Evolutionary conservation across 176 grass and related monocot genomes (phyloP).

Genomic region (Saccharum officinarum): DNA sequence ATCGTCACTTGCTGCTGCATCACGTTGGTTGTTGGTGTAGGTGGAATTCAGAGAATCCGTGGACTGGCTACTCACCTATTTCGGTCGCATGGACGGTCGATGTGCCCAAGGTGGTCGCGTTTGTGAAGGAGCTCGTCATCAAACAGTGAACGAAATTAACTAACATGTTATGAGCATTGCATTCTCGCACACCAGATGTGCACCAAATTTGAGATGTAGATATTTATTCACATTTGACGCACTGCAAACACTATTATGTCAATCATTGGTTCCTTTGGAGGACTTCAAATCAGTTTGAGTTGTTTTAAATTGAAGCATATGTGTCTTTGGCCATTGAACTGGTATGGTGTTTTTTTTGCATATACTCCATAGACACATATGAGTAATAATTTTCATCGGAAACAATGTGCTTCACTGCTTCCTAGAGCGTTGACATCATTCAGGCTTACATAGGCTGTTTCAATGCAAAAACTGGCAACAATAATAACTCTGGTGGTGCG

Average conservation of each 20-base stretch:
- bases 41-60: constrained; percentile 72
- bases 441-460: neutral
- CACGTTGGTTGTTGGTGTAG: constrained; percentile 34
- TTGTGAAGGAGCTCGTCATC: constrained; percentile 63
- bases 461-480: neutral
- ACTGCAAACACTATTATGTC: neutral
- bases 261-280: neutral
- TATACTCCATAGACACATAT: neutral
- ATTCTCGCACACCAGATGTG: neutral
- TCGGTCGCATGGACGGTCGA: constrained; percentile 89
- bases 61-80: constrained; percentile 62
- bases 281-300: neutral
- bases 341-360: neutral
- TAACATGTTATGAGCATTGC: neutral
- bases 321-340: neutral
- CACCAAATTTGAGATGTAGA: constrained; percentile 14
- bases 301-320: neutral
- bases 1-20: neutral
- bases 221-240: neutral
- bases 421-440: neutral
- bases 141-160: constrained; percentile 40
- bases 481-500: neutral
- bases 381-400: neutral
- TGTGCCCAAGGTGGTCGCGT: constrained; percentile 53
- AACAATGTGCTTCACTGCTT: neutral